A percentile compares a stretch with the other conserved stretches of the same genome.
These are phyloP conservation scores for Pilaira anomala DNA, from an alignment of 192 early-diverging fungal species.

Conservation along the genomic window DNA sequence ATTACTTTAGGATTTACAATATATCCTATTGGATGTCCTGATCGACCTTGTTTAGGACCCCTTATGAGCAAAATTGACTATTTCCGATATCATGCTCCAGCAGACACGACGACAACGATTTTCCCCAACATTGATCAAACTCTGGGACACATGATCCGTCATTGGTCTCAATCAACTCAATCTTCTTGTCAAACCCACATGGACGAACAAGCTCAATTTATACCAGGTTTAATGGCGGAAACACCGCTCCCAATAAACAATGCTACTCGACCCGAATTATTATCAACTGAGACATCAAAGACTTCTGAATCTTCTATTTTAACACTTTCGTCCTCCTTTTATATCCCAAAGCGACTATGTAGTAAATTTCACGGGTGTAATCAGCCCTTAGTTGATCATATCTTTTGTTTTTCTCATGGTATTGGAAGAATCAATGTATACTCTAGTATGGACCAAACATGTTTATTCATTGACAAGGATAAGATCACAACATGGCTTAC, in stretches of 20 bases:
- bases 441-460: conserved; percentile 27
- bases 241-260: background rate
- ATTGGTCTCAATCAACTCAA: conserved; percentile 8
- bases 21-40: conserved; percentile 27
- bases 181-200: conserved; percentile 5
- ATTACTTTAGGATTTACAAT: conserved; percentile 12
- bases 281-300: background rate
- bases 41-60: conserved; percentile 23
- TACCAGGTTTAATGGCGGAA: conserved; percentile 2
- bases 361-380: conserved; percentile 32
- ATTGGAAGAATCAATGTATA: conserved; percentile 46
- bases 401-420: conserved; percentile 55
- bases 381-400: conserved; percentile 48
- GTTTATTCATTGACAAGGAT: conserved; percentile 31
- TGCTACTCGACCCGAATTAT: background rate
- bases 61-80: conserved; percentile 11
- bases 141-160: conserved; percentile 1
- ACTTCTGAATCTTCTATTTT: background rate
- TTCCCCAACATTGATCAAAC: background rate
- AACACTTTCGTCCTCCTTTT: background rate
- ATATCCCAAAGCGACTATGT: background rate
- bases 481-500: conserved; percentile 68
- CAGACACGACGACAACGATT: background rate
- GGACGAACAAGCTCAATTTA: conserved; percentile 1
- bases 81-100: conserved; percentile 9